Base-by-base conservation (phyloP, 352 stramenopile species). In the Paralagenidium karlingii region DNA sequence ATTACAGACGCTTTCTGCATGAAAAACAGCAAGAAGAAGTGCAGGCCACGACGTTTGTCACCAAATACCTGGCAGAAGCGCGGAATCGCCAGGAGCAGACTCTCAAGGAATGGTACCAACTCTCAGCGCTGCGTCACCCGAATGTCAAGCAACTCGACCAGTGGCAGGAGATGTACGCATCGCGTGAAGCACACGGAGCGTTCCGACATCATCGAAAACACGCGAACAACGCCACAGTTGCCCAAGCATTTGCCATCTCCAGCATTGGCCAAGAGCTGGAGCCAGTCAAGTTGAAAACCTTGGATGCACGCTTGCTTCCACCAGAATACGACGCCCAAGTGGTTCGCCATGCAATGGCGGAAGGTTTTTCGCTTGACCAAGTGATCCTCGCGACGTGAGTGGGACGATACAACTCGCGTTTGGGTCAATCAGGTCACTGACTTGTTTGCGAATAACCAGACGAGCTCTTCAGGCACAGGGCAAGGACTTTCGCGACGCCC, bases 361-460 rank as follows among this genome's bases (percentile, higher is more conserved):
- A 69, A 42, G 70, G 70, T 2, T 84, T 77, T 33, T 24, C 26
- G 0, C 12, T 81, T 9, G 38, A 61, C 8, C 67, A 82, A 7
- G 60, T 64, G 1, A 32, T 82, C 12, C 58, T 68, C 28, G 58
- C 81, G 13, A 74, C 81, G 70, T 84, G 49, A 45, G 66, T 42
- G 15, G 18, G 15, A 19, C n/a, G n/a, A n/a, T n/a, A 1, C 22
- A 19, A 24, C 13, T 6, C 8, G 48, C 15, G 36, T 5, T 18
- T 34, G 39, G 8, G 8, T 12, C 12, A 13, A 41, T 7, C n/a
- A 1, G 33, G 15, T 18, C 2, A 24, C 15, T 32, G 10, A 8
- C 43, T 40, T 44, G 16, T 8, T 32, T 5, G n/a, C n/a, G n/a
- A n/a, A n/a, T n/a, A n/a, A n/a, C n/a, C 24, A 84, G 69, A 46